Evolutionary conservation across 495 filamentous ascomycete genomes (phyloP).

Genomic region (Neurospora sp.): DNA sequence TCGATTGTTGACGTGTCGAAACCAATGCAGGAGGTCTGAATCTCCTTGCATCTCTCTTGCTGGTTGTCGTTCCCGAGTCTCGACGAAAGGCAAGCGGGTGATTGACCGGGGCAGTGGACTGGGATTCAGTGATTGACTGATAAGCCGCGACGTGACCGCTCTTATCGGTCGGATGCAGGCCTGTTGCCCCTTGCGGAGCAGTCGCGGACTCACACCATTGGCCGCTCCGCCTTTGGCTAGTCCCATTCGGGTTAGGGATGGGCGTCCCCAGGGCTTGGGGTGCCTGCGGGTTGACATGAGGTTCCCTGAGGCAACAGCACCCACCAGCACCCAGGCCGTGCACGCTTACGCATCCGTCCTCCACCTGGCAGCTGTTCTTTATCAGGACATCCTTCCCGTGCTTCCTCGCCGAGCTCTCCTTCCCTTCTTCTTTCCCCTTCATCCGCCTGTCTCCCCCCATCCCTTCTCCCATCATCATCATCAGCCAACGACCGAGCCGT

Average conservation of each 20-base stretch:
- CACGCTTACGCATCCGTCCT: slow-evolving; percentile 18
- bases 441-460: slow-evolving; percentile 14
- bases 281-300: slow-evolving; percentile 7
- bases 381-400: slow-evolving; percentile 25
- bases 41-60: not conserved
- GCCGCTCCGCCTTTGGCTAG: slow-evolving; percentile 18
- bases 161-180: slow-evolving; percentile 9
- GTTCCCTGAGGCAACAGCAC: slow-evolving; percentile 18
- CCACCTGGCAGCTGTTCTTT: slow-evolving; percentile 11
- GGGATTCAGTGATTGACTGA: not conserved
- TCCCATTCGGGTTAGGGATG: slow-evolving; percentile 4
- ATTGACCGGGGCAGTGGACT: not conserved
- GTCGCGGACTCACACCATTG: slow-evolving; percentile 11
- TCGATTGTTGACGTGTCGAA: not conserved
- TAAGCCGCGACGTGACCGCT: not conserved
- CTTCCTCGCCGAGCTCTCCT: slow-evolving; percentile 18
- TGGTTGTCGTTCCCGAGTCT: not conserved
- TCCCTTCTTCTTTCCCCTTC: slow-evolving; percentile 19
- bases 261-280: slow-evolving; percentile 9
- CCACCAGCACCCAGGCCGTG: slow-evolving; percentile 1
- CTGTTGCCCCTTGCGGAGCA: slow-evolving; percentile 14
- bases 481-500: slow-evolving; percentile 14
- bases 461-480: slow-evolving; percentile 33
- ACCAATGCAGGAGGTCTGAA: not conserved
- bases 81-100: not conserved